phyloP scores from a whole-genome alignment of 495 filamentous ascomycete species.

The Penicillium cinerascens region DNA sequence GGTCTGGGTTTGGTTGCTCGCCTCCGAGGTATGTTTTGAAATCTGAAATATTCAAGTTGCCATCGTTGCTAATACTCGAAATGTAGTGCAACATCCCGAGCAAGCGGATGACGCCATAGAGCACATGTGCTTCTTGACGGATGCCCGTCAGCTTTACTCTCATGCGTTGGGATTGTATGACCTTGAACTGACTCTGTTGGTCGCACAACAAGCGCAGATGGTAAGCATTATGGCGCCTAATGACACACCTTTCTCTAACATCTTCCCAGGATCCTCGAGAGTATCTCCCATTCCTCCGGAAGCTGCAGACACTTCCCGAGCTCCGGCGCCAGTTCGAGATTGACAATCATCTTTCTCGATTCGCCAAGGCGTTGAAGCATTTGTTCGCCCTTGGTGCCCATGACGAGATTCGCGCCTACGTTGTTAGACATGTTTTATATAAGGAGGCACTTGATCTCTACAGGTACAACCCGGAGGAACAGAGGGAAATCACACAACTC shows the following conservation, averaged over 20 bases:
- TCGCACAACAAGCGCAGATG: slow-evolving; percentile 94
- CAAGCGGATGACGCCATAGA: slow-evolving; percentile 82
- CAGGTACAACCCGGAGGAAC: slow-evolving; percentile 65
- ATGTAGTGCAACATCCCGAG: slow-evolving; percentile 53
- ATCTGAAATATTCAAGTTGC: neutral
- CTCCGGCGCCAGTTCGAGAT: slow-evolving; percentile 75
- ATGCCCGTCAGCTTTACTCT: slow-evolving; percentile 90
- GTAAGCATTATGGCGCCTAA: slow-evolving; percentile 22
- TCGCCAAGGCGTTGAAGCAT: slow-evolving; percentile 71
- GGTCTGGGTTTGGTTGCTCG: slow-evolving; percentile 74
- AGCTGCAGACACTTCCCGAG: slow-evolving; percentile 67
- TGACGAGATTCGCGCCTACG: slow-evolving; percentile 72
- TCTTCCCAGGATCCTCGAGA: slow-evolving; percentile 71
- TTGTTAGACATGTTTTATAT: slow-evolving; percentile 76
- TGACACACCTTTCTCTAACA: neutral
- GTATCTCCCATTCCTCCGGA: slow-evolving; percentile 91
- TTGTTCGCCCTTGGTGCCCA: slow-evolving; percentile 65
- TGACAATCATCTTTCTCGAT: slow-evolving; percentile 77
- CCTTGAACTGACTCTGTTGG: slow-evolving; percentile 80
- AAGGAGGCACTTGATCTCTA: slow-evolving; percentile 73
- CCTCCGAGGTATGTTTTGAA: slow-evolving; percentile 52
- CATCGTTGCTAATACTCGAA: slow-evolving; percentile 13
- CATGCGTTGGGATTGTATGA: slow-evolving; percentile 87
- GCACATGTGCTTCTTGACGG: slow-evolving; percentile 94
- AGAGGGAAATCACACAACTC: slow-evolving; percentile 62